Evolutionary conservation across 129 eudicot species (phyloP).

Genomic region (Erigeron canadensis): DNA sequence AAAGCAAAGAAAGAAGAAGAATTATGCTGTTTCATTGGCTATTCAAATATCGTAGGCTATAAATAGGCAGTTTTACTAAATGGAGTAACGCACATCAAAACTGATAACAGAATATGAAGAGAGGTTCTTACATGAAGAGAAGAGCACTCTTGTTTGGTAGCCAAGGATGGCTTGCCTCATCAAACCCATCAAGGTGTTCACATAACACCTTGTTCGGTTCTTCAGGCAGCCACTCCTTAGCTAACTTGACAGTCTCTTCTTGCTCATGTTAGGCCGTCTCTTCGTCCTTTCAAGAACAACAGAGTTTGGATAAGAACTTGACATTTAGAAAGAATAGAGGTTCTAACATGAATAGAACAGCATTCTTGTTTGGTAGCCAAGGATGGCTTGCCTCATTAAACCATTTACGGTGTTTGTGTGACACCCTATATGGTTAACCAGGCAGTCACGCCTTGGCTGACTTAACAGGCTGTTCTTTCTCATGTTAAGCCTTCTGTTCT

Average conservation of each 20-base stretch:
- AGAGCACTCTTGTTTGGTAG: conserved; percentile 30
- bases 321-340: neutral
- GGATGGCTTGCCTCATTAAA: conserved; percentile 35
- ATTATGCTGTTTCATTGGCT: neutral
- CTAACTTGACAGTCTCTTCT: conserved; percentile 32
- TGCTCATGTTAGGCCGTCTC: conserved; percentile 28
- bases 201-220: conserved; percentile 10
- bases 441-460: conserved; percentile 30
- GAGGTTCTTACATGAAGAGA: conserved; percentile 29
- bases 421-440: conserved; percentile 11
- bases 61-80: conserved; percentile 11
- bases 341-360: conserved; percentile 28
- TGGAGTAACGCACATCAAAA: conserved; percentile 10
- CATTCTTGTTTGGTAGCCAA: conserved; percentile 35
- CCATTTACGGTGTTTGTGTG: conserved; percentile 14
- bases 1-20: conserved; percentile 6
- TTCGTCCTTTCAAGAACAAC: conserved; percentile 10
- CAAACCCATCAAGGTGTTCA: conserved; percentile 9
- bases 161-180: conserved; percentile 40
- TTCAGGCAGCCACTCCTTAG: conserved; percentile 24
- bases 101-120: neutral
- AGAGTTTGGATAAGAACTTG: neutral
- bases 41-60: neutral
- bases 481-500: conserved; percentile 27
- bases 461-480: conserved; percentile 31